phyloP scores from a whole-genome alignment of 2,329 filamentous ascomycete genomes.

The Colletotrichum nymphaeae region DNA sequence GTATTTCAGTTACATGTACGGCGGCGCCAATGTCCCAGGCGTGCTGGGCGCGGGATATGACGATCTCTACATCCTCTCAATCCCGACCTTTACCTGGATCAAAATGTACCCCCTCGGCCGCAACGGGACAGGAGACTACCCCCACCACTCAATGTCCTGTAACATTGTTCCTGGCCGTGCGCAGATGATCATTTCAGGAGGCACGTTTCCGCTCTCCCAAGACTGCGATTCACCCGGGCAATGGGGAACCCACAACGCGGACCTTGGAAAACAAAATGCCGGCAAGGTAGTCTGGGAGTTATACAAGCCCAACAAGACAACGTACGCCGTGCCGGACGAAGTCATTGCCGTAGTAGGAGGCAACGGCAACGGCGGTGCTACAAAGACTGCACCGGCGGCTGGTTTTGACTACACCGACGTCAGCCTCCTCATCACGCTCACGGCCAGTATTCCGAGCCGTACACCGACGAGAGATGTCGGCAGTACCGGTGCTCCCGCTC shows the following conservation, averaged over 20 bases:
- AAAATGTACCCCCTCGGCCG: constrained; percentile 59
- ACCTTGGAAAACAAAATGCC: constrained; percentile 62
- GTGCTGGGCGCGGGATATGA: constrained; percentile 62
- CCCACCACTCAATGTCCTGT: constrained; percentile 68
- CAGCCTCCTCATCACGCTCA: constrained; percentile 62
- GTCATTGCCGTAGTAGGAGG: constrained; percentile 64
- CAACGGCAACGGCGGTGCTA: constrained; percentile 62
- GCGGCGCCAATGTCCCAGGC: constrained; percentile 62
- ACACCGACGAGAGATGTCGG: constrained; percentile 60
- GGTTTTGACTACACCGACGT: constrained; percentile 65
- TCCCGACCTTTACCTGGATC: constrained; percentile 74
- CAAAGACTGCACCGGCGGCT: constrained; percentile 57
- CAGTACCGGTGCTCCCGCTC: constrained; percentile 11
- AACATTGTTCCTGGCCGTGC: constrained; percentile 63
- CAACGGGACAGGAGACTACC: constrained; percentile 52
- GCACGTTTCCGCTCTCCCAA: constrained; percentile 61
- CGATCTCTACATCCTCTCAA: constrained; percentile 70
- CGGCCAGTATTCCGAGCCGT: constrained; percentile 56
- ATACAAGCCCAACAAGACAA: constrained; percentile 60
- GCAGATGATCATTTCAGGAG: constrained; percentile 74
- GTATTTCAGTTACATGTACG: constrained; percentile 67
- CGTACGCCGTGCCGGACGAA: constrained; percentile 65
- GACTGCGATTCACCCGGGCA: constrained; percentile 64
- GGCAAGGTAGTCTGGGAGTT: constrained; percentile 61
- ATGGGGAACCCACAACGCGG: constrained; percentile 67